Evolutionary conservation across 2,329 filamentous ascomycete genomes (phyloP), one percentile per base, ranked within the genome.

Genomic region (Aspergillus carbonarius): DNA sequence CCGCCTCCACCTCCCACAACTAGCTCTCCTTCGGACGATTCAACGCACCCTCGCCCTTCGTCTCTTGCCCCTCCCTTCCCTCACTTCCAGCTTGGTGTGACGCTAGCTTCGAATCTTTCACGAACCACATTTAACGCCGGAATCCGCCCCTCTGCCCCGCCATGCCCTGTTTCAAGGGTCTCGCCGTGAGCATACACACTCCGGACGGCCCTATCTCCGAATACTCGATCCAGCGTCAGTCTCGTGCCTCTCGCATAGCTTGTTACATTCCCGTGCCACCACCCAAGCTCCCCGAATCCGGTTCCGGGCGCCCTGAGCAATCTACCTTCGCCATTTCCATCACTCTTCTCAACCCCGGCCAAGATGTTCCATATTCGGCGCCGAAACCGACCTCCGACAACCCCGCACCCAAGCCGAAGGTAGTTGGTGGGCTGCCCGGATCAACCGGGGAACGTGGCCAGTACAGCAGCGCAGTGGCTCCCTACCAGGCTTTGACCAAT

Each of bases 131-230:
- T 9, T 47, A 18, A 27, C 37, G 27, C 23, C 40, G 34, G 12
- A 25, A 42, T 15, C 35, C 27, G 34, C 40, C 40, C 32, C 40
- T 35, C 32, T 47, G 42, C 57, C 54, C 56, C 71, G 69, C 50
- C 67, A 90, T 90, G 95, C 95, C 95, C 81, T 98, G 93, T 86
- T 99, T 98, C 82, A 96, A 98, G 83, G 95, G 95, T 79, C 92
- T 99, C 79, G 93, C 95, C 70, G 93, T 98, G 75, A 96, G 91
- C 84, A 96, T 98, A 76, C 95, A 99, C 80, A 87, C 86, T 46
- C 85, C 92, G 67, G 82, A 85, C 67, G 86, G 86, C 46, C 93
- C 95, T 66, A 86, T 99, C 66, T 83, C 92, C 62, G 95, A 99
- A 79, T 89, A 96, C 80, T 93, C 93, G 70, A 90, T 98, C 68